Base-by-base conservation (phyloP, 768 basidiomycete species). In the Serpula lacrymans region DNA sequence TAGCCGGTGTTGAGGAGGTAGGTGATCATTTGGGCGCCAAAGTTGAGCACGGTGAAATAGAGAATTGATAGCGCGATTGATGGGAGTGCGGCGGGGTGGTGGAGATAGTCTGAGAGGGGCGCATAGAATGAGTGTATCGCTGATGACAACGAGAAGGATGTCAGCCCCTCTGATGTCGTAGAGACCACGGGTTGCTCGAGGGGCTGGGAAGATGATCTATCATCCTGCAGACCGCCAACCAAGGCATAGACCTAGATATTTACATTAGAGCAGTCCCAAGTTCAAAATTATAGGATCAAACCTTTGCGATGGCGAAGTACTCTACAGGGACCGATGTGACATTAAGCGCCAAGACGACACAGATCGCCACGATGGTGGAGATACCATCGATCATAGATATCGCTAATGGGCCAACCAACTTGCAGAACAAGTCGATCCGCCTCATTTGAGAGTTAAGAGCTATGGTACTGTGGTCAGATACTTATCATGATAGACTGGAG, bases 11-110 rank as follows among this genome's bases (percentile, higher is more conserved):
- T 49, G 16, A 57, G 37, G 16, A 60, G 52, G 22, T 55, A 60
- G 4, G 58, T 55, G 25, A 57, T 43, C 59, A 60, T 60, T 35
- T 60, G 58, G 16, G 49, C 51, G n/a, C 42, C 25, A n/a, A 58
- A 55, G 20, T 44, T 49, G n/a, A 62, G 59, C 3, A 60, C 59
- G 8, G 59, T 60, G 42, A 62, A 48, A 37, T 62, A 62, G n/a
- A 62, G 51, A 1, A 62, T 29, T 12, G 53, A 49, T 9, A 48
- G 27, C 2, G 60, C 39, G 14, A 58, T 45, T 12, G 59, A 59
- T 10, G 52, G 53, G 18, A 47, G 49, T 40, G 57, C 55, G 9
- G 43, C 53, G 8, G 43, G 47, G 30, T 54, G 53, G 12, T 44
- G 40, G 34, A 37, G 43, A 41, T 55, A 61, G 46, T 41, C 49